Evolutionary conservation across 2,329 filamentous ascomycete genomes (phyloP).

Genomic region (Capronia americana): DNA sequence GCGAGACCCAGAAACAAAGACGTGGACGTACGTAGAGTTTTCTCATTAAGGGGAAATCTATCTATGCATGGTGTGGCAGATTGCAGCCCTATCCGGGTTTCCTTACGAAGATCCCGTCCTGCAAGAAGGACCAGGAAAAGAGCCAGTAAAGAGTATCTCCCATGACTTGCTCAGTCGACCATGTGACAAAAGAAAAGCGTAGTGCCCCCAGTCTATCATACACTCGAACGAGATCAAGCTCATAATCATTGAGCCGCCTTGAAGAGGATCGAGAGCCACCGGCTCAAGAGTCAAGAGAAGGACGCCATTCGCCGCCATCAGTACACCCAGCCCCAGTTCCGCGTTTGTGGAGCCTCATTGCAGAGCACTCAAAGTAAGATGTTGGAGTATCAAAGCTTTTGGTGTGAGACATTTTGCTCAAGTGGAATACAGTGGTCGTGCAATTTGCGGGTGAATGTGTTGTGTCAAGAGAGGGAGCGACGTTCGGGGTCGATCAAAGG

Average conservation of each 20-base stretch:
- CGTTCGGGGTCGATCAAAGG: constrained; percentile 9
- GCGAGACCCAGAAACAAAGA: constrained; percentile 2
- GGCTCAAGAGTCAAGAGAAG: constrained; percentile 19
- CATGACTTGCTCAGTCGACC: constrained; percentile 7
- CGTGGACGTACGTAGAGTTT: background rate
- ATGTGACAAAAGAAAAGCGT: constrained; percentile 20
- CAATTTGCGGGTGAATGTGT: constrained; percentile 28
- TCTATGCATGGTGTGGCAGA: constrained; percentile 24
- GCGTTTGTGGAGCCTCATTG: constrained; percentile 16
- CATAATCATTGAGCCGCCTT: constrained; percentile 30
- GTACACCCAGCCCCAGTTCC: constrained; percentile 25
- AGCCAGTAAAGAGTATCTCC: constrained; percentile 1
- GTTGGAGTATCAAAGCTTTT: constrained; percentile 35
- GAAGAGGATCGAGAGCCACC: constrained; percentile 20
- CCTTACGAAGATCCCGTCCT: constrained; percentile 12
- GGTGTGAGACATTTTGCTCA: constrained; percentile 34
- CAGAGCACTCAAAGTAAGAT: constrained; percentile 24
- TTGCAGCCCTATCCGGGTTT: constrained; percentile 24
- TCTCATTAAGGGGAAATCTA: constrained; percentile 31
- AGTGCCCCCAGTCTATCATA: constrained; percentile 36
- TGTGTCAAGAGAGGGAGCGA: constrained; percentile 24
- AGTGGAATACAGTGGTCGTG: constrained; percentile 31
- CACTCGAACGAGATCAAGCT: constrained; percentile 28
- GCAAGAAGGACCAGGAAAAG: constrained; percentile 19
- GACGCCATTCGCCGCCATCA: constrained; percentile 34